Base-by-base conservation (phyloP, 768 basidiomycete genomes). In the Lentinula detonsa region DNA sequence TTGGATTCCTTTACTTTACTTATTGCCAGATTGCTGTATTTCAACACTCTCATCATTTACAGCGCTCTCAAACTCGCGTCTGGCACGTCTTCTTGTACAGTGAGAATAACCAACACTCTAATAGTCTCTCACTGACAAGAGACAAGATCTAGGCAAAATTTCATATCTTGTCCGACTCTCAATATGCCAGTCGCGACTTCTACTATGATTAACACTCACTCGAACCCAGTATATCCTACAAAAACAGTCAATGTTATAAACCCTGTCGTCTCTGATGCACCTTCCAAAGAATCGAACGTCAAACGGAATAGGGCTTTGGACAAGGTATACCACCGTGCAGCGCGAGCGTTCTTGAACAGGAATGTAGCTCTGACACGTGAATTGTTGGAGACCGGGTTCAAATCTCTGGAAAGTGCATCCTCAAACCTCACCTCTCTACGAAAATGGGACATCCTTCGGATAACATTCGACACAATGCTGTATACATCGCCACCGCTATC, bases 401-500 rank as follows among this genome's bases (percentile, higher is more conserved):
- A 81, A 8, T 72, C 90, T 35, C 67, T 94, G 63, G 78, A 69
- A 15, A 75, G 77, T 3, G 83, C 75, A 5, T 64, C 23, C 34
- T 53, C 18, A 8, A 57, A 65, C 35, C 62, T 62, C 6, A 37
- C 65, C 7, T 66, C 70, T 11, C 76, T 84, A 4, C 78, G 86
- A 60, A 93, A 92, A 75, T 94, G 92, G 92, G 91, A 94, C 67
- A 85, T 94, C 60, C 84, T 94, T 6, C 82, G 92, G 28, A 87
- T 94, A 63, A 93, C 91, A 0, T 80, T 92, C 59, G 91, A 93
- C 69, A 84, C 86, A 1, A 90, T 87, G 0, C 73, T 90, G 31
- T 91, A 88, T 67, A 70, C 83, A 13, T 80, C 87, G 0, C 82
- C 84, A 1, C 55, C 40, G 13, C 2, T 28, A 5, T 35, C 50